Conservation (phyloP, 768 basidiomycete species). For the Tylopilus cervinicoccineus region DNA sequence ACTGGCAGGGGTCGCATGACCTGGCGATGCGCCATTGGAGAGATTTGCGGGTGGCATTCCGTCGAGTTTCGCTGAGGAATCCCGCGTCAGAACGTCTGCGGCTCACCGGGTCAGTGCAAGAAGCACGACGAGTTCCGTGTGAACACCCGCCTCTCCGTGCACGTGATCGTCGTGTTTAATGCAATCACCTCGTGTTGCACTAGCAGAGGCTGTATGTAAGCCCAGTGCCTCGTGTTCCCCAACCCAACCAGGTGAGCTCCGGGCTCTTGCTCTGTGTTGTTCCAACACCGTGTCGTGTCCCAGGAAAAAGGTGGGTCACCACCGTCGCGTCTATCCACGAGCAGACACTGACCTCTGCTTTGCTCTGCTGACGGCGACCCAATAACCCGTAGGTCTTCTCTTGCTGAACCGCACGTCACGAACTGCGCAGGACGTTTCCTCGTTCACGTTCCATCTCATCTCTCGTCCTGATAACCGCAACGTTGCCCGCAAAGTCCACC, state of each 20-base stretch:
- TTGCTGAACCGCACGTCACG: constrained; percentile 15
- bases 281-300: constrained; percentile 21
- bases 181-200: constrained; percentile 10
- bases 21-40: too few relatives aligned
- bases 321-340: neutral
- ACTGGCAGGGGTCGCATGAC: too few relatives aligned
- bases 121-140: too few relatives aligned
- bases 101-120: too few relatives aligned
- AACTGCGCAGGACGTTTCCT: constrained; percentile 28
- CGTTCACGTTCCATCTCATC: constrained; percentile 24
- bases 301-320: constrained; percentile 21
- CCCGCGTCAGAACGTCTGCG: too few relatives aligned
- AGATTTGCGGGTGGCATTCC: too few relatives aligned
- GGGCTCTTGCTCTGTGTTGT: constrained; percentile 20
- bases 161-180: constrained; percentile 22
- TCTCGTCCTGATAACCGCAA: constrained; percentile 21
- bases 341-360: neutral
- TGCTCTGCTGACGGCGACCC: neutral
- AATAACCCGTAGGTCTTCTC: constrained; percentile 4
- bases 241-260: constrained; percentile 24
- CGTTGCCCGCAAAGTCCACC: constrained; percentile 8
- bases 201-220: constrained; percentile 22
- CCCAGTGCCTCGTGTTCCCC: constrained; percentile 29
- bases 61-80: too few relatives aligned
- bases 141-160: neutral